Evolutionary conservation across 495 filamentous ascomycete species (phyloP).

Genomic region (Geopyxis carbonaria): DNA sequence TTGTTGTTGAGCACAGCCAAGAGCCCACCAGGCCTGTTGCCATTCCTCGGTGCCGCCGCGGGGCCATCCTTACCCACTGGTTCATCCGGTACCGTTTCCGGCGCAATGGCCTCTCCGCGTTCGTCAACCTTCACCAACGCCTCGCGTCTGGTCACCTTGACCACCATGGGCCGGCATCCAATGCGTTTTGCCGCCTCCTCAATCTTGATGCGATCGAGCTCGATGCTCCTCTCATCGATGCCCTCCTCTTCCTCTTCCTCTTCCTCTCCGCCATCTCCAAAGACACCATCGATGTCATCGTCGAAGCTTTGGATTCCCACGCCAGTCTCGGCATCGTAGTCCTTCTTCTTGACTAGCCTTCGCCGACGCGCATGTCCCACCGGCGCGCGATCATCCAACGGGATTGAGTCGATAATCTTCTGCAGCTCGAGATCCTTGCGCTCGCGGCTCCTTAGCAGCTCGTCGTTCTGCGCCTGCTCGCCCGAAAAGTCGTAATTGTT

Average conservation of each 20-base stretch:
- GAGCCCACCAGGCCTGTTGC: background rate
- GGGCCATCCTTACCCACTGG: background rate
- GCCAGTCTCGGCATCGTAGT: slow-evolving; percentile 1
- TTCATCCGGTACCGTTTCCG: background rate
- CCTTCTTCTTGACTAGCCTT: slow-evolving; percentile 5
- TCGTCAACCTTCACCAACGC: background rate
- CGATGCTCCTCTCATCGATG: slow-evolving; percentile 10
- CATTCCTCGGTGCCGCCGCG: background rate
- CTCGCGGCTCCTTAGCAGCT: too few species aligned
- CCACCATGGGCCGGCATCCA: slow-evolving; percentile 6
- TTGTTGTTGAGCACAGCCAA: background rate
- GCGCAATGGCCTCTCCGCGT: background rate
- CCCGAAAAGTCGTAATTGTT: too few species aligned
- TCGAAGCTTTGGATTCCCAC: too few species aligned
- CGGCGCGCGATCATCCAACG: slow-evolving; percentile 9
- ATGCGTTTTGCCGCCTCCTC: slow-evolving; percentile 6
- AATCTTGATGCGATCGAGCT: slow-evolving; percentile 9
- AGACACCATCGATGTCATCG: background rate
- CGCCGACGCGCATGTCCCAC: slow-evolving; percentile 6
- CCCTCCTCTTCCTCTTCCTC: slow-evolving; percentile 3
- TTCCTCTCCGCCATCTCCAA: background rate
- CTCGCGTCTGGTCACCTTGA: background rate
- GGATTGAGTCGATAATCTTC: slow-evolving; percentile 10
- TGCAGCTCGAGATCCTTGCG: too few species aligned
- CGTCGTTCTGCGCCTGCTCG: background rate